Conservation (phyloP, 2,329 filamentous ascomycete species). For the Aureobasidium subglaciale region DNA sequence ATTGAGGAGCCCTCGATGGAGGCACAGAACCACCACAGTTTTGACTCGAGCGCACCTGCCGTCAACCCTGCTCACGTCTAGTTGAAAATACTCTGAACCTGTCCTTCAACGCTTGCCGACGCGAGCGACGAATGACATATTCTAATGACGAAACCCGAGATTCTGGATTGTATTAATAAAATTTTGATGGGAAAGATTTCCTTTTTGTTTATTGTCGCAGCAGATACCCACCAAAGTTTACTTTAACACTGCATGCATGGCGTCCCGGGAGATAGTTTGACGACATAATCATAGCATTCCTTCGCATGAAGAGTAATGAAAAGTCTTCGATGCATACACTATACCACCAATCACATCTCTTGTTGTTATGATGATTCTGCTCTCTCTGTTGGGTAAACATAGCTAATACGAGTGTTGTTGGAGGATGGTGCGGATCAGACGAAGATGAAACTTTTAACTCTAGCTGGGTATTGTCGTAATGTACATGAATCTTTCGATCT, state of each 20-base stretch:
- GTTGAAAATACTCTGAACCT: background rate
- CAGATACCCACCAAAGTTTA: conserved; percentile 13
- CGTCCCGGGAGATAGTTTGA: background rate
- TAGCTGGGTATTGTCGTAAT: conserved; percentile 30
- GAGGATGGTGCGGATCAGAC: background rate
- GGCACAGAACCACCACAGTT: background rate
- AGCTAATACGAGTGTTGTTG: too few relatives aligned
- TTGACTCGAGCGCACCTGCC: conserved; percentile 2
- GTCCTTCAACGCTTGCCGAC: background rate
- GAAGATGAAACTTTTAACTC: conserved; percentile 8
- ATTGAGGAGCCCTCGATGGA: background rate
- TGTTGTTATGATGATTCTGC: background rate
- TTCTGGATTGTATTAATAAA: conserved; percentile 2
- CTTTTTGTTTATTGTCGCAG: conserved; percentile 12
- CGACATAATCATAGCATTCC: background rate
- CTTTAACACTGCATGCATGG: conserved; percentile 9
- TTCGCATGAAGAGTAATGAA: background rate
- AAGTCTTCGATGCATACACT: background rate
- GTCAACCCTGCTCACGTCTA: conserved; percentile 5
- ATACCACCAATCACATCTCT: background rate
- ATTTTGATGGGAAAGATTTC: background rate
- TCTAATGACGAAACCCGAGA: background rate
- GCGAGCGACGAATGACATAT: background rate
- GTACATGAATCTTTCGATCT: conserved; percentile 23
- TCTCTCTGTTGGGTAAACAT: too few relatives aligned